Evolutionary conservation across 768 basidiomycete genomes (phyloP), one percentile per base, ranked within the genome.

Genomic region (Lentinula lateritia): DNA sequence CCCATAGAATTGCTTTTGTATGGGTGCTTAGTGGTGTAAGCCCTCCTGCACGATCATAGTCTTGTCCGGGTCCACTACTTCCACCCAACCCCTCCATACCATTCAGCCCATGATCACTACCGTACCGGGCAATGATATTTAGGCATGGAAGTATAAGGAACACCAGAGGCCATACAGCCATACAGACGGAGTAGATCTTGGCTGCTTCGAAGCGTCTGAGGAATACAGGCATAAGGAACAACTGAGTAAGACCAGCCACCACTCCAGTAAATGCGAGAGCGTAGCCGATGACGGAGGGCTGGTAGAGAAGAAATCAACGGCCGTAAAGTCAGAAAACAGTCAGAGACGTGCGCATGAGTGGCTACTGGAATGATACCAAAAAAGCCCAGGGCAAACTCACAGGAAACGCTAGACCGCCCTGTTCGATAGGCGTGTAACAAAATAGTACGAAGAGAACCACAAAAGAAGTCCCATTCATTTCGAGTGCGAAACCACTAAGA

Each of bases 401-500:
- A 18, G 58, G 58, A 23, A 59, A 59, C 12, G 32, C 43, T 35
- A 59, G 38, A 6, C 58, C 58, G 6, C 58, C 58, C 36, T 59
- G 58, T 46, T 59, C 32, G 45, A 89, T 70, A 12, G 84, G 77
- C 13, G 88, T 85, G 69, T 86, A 90, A 62, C 83, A 86, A 65
- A 84, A 87, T 36, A 89, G 75, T 9, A 87, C 85, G 65, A 89
- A 89, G 8, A 87, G 81, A 18, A 86, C 83, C 52, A 87, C 86
- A 62, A 86, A 90, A 0, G 81, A 80, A 0, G 82, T 83, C 9
- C 74, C 76, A 64, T 82, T 74, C 72, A 86, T 87, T 45, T 76
- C 76, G 12, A 88, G 73, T 1, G 78, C 76, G 63, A 76, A 80
- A 2, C 82, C 83, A 39, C 85, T 87, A 41, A 76, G 65, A 50